Base-by-base conservation (phyloP, 2,329 filamentous ascomycete species). In the Penicillium decumbens region DNA sequence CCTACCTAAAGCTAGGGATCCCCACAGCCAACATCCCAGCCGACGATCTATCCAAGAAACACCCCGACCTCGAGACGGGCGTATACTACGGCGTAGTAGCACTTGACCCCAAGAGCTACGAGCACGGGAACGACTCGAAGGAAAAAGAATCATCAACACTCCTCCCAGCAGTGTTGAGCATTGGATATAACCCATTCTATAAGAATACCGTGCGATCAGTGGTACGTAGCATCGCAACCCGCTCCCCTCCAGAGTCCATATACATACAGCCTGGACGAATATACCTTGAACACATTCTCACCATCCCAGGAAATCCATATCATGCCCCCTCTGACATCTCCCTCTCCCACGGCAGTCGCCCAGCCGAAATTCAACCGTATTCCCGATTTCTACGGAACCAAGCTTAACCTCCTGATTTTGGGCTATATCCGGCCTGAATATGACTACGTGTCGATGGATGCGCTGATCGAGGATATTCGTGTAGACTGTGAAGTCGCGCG, bases 171-270 rank as follows among this genome's bases (percentile, higher is more conserved):
- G 90, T 95, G 58, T 88, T 96, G 85, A 89, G 84, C 53, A 92
- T 96, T 58, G 93, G 93, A 39, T 97, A 91, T 80, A 98, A 97
- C 72, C 93, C 93, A 0, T 97, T 91, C 74, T 98, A 95, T 80
- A 90, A 91, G 69, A 97, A 98, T 77, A 84, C 80, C 4, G 83
- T 88, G 41, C 84, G 89, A 54, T 89, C 82, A 55, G 90, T 93
- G 65, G 79, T 77, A 70, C 37, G 72, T 74, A 6, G 7, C 9
- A 12, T 8, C 8, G 8, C 8, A 20, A 8, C 7, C 9, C 12
- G 20, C 15, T 35, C 27, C n/a, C n/a, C 2, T 32, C n/a, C 32
- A 15, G n/a, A 18, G 6, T 6, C 32, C 6, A 18, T 9, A 37
- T 5, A 37, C 33, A 10, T 27, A n/a, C 35, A 9, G 9, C 8